Evolutionary conservation across 805 yeast genomes (phyloP).

Genomic region (Metschnikowia chrysomelidarum): DNA sequence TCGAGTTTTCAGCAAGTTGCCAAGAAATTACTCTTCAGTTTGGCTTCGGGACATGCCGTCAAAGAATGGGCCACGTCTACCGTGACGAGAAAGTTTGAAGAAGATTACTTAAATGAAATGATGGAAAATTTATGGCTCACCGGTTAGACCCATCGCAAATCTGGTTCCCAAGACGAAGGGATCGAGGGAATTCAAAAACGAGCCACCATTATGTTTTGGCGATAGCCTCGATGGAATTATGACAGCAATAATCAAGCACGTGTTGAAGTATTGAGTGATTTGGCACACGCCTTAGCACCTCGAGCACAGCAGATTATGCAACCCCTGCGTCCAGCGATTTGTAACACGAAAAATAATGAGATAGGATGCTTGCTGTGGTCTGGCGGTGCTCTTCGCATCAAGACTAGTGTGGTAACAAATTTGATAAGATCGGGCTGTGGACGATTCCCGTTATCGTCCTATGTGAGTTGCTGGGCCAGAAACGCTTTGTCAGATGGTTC

Average conservation of each 20-base stretch:
- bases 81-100: conserved; percentile 4
- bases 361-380: conserved; percentile 11
- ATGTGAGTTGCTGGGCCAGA: conserved; percentile 4
- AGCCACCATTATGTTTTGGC: no score
- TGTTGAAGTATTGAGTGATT: no score
- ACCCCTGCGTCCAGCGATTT: not conserved
- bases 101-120: conserved; percentile 4
- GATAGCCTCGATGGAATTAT: no score
- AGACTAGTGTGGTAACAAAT: not conserved
- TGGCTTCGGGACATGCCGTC: conserved; percentile 8
- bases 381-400: not conserved
- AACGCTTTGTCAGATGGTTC: not conserved
- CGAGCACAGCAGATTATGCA: not conserved
- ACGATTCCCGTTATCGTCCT: not conserved
- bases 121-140: conserved; percentile 6
- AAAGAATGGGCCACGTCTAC: conserved; percentile 2
- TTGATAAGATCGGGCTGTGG: conserved; percentile 1
- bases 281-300: not conserved
- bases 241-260: no score
- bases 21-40: conserved; percentile 4
- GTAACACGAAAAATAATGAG: not conserved
- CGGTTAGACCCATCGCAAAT: no score
- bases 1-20: conserved; percentile 1
- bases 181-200: no score
- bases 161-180: no score